Evolutionary conservation across 2,329 filamentous ascomycete species (phyloP), one percentile per base, ranked within the genome.

Genomic region (Berkeleyomyces rouxiae): DNA sequence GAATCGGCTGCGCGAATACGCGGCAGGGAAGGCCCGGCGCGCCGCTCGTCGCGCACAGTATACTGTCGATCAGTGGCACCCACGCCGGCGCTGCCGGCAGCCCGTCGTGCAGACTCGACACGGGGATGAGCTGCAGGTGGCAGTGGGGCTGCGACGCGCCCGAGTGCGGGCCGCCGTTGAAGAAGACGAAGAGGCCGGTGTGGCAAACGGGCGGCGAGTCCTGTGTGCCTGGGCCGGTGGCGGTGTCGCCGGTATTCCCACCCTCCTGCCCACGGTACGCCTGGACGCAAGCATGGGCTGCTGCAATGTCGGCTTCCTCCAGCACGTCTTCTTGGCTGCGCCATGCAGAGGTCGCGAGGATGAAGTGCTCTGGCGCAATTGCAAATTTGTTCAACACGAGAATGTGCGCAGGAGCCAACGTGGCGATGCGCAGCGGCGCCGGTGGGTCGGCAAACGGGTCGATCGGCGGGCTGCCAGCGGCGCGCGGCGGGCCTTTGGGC

Each of bases 331-430:
- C 83, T 74, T 90, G 86, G n/a, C 75, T 74, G 69, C 82, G 80
- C 70, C 84, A 83, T 0, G 74, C 71, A n/a, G 74, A 79, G 0
- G 86, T 90, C 0, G 82, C 80, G 58, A 90, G 77, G 67, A 90
- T 87, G 70, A 87, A 87, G 72, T 90, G 86, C 68, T 84, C 78
- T 0, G 81, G 79, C 42, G 87, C 84, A 58, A 90, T 73, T 58
- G 86, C 85, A 68, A 86, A 90, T 71, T 89, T 90, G 76, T 90
- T 90, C 47, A 90, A 75, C 1, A 90, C 81, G 49, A 89, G 76
- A 64, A 79, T 77, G 71, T 90, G 85, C 7, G 74, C 71, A 0
- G 81, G 74, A 1, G 74, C 75, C 6, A 87, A 68, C 36, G 72
- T 70, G 13, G 78, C 71, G 51, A 84, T 72, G 44, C 85, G 74